These are phyloP conservation scores for Lagenidium sp. DNA, from an alignment of 352 stramenopile species.

Conservation along the genomic window DNA sequence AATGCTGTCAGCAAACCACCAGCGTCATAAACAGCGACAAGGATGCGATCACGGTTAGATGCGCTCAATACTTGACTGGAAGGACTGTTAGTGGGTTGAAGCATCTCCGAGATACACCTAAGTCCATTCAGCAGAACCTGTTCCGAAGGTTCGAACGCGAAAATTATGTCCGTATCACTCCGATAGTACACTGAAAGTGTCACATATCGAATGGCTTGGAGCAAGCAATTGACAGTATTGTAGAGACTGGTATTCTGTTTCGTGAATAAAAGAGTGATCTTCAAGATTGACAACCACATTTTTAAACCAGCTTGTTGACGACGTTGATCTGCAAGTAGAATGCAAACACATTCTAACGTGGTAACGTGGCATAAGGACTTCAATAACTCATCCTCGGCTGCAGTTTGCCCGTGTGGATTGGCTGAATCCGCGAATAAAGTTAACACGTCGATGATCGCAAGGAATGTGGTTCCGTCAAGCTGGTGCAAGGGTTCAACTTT, in stretches of 20 bases:
- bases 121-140: slow-evolving; percentile 19
- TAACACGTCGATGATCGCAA: slow-evolving; percentile 34
- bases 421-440: slow-evolving; percentile 13
- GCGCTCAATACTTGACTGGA: neutral
- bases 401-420: slow-evolving; percentile 6
- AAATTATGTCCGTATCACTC: slow-evolving; percentile 12
- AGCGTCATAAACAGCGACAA: too few species aligned
- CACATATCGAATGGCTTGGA: slow-evolving; percentile 43
- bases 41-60: neutral
- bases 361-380: slow-evolving; percentile 20
- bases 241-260: slow-evolving; percentile 26
- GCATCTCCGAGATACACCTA: slow-evolving; percentile 14
- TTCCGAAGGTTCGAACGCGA: slow-evolving; percentile 16
- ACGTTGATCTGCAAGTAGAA: slow-evolving; percentile 17
- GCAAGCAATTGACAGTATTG: slow-evolving; percentile 38
- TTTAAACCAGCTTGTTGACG: slow-evolving; percentile 25
- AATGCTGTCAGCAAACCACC: too few species aligned
- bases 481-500: slow-evolving; percentile 4
- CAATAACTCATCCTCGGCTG: slow-evolving; percentile 18
- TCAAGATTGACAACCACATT: slow-evolving; percentile 30
- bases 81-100: slow-evolving; percentile 6
- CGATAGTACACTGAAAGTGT: slow-evolving; percentile 29
- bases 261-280: slow-evolving; percentile 20
- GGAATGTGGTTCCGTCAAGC: slow-evolving; percentile 23
- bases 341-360: slow-evolving; percentile 38